Conservation (phyloP, 2,329 filamentous ascomycete species). For the Talaromyces rugulosus region DNA sequence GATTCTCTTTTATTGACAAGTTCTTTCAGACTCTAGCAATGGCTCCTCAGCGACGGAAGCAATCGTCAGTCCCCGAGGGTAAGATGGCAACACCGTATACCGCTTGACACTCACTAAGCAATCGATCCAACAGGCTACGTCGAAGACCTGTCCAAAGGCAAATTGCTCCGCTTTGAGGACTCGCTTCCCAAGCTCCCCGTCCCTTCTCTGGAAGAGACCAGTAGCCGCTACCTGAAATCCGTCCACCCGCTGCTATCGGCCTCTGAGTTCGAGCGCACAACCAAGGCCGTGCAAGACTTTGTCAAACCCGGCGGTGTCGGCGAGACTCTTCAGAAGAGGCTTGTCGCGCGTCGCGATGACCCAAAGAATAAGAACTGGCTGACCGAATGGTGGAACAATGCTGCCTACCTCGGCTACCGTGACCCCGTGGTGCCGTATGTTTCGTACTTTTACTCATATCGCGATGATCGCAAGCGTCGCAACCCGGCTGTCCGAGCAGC, state of each 20-base stretch:
- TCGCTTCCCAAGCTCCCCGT: constrained; percentile 61
- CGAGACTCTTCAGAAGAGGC: constrained; percentile 78
- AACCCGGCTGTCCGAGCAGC: constrained; percentile 91
- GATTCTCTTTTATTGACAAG: neutral
- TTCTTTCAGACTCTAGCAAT: constrained; percentile 31
- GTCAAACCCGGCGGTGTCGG: constrained; percentile 81
- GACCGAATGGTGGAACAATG: constrained; percentile 96
- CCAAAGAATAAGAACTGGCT: constrained; percentile 89
- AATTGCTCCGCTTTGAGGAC: constrained; percentile 64
- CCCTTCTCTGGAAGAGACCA: constrained; percentile 61
- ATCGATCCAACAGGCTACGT: constrained; percentile 51
- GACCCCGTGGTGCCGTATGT: constrained; percentile 97
- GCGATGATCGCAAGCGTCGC: constrained; percentile 82
- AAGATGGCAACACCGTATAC: constrained; percentile 15
- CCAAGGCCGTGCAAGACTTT: constrained; percentile 83
- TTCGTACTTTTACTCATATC: constrained; percentile 98
- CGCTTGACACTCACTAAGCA: neutral
- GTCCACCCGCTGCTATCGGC: constrained; percentile 59
- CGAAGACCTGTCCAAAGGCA: constrained; percentile 59
- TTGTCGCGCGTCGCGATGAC: constrained; percentile 73
- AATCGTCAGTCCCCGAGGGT: constrained; percentile 46
- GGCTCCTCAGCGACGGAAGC: constrained; percentile 36
- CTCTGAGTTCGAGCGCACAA: constrained; percentile 57
- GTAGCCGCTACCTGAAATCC: constrained; percentile 62
- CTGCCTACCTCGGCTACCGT: constrained; percentile 86